Base-by-base conservation (phyloP, 805 yeast genomes). In the Ogataea angusta region DNA sequence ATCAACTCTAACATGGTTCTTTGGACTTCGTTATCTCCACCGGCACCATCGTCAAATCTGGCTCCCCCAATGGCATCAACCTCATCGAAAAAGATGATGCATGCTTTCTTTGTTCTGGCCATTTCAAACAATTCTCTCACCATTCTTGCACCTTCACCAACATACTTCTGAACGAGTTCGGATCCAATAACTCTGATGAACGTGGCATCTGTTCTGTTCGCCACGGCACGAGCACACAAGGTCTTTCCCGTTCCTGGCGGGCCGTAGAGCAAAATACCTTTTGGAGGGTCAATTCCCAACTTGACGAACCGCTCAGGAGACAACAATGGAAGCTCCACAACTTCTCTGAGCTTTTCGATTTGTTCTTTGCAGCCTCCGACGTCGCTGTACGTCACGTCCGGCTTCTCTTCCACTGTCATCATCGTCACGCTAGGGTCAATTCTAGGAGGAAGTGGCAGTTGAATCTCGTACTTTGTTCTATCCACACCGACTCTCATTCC, bases 331-430 rank as follows among this genome's bases (percentile, higher is more conserved):
- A 91, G 71, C 66, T 91, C 98, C 13, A 90, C 98, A 46, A 91
- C 98, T 66, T 90, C 98, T 63, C 97, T 78, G 46, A 90, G 73
- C 66, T 91, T 90, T 64, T 93, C 99, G 57, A 93, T 91, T 66
- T 93, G 99, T 48, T 93, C 98, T 70, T 93, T 93, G 64, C 96
- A 88, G 27, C 99, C 99, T 55, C 99, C 99, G 48, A 93, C 90
- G 63, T 93, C 99, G 47, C 95, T 86, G 66, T 93, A 93, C 2
- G 99, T 93, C 27, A 93, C 98, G 67, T 93, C 99, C 10, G 99
- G 99, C 65, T 93, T 93, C 68, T 93, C 99, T 66, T 93, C 99
- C 34, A 93, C 99, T 2, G 98, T 91, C 99, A 93, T 93, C 99
- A 93, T 93, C 6, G 99, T 93, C 40, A 93, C 99, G 28, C 89